Evolutionary conservation across 306 rosid species (phyloP), one percentile per base, ranked within the genome.

Genomic region (Acmispon strigosus): DNA sequence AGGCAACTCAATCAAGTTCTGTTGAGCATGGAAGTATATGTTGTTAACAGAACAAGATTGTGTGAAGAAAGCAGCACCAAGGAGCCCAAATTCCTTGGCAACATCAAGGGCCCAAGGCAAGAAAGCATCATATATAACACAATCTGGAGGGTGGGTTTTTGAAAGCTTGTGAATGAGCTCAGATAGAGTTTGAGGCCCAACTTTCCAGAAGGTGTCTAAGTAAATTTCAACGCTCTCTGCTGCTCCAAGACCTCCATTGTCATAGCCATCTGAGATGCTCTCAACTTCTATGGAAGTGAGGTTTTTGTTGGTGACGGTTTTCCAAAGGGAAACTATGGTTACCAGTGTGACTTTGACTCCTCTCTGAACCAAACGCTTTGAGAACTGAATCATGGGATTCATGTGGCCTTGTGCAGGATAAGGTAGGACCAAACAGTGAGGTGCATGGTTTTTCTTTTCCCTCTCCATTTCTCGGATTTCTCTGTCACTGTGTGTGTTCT

Each of bases 101-200:
- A 48, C 58, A 66, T 66, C 71, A 66, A 66, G 71, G 16, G 10
- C 71, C 71, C 71, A 66, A 66, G 71, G 71, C 55, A 66, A 27
- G 2, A 66, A 66, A 4, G 71, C 58, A 66, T 66, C 71, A 66
- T 27, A 66, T 16, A 66, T 66, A 48, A 66, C 16, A 66, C 71
- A 48, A 66, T 29, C 16, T 66, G 71, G 71, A 5, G 71, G 71
- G 43, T 47, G 71, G 14, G 27, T 29, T 2, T 7, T 4, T 66
- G 71, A 17, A 48, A 66, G 58, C 16, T 48, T 66, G 0, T 47
- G 58, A 47, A 66, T 14, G 29, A 66, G 71, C 4, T 66, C 16
- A 48, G 44, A 6, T 3, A 66, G 45, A 5, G 71, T 48, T 29
- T 66, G 6, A 48, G 58, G 2, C 49, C 71, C 71, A 27, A 66